Percentiles rank a stretch among this genome's conserved stretches.
Conservation (phyloP, 352 stramenopile species). For the Phytopythium vexans region DNA sequence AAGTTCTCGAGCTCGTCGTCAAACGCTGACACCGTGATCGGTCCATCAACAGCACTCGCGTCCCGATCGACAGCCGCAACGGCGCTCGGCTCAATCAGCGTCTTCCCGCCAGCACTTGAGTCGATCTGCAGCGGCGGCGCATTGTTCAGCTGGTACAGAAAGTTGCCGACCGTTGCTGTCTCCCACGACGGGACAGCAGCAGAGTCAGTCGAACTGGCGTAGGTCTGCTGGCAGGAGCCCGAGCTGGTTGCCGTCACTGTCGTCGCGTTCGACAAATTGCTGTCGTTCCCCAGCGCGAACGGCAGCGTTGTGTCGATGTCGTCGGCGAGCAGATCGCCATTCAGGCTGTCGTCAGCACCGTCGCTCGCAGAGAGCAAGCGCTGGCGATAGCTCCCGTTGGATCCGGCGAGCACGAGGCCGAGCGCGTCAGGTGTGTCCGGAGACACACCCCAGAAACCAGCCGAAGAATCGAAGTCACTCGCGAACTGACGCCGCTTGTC, state of each 20-base stretch:
- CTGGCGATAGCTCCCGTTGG: slow-evolving; percentile 20
- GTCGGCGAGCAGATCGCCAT: slow-evolving; percentile 17
- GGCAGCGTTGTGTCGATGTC: slow-evolving; percentile 47
- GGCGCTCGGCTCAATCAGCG: neutral
- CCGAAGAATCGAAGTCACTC: slow-evolving; percentile 55
- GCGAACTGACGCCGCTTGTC: slow-evolving; percentile 48
- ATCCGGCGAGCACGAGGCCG: slow-evolving; percentile 41
- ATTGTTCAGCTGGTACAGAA: slow-evolving; percentile 79
- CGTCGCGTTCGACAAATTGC: slow-evolving; percentile 28
- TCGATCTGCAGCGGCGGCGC: slow-evolving; percentile 53
- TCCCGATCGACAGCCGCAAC: slow-evolving; percentile 2
- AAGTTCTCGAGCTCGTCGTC: slow-evolving; percentile 80
- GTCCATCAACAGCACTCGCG: neutral
- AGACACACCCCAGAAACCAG: slow-evolving; percentile 60
- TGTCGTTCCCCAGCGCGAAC: slow-evolving; percentile 57
- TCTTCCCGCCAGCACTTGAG: neutral
- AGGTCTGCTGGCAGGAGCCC: slow-evolving; percentile 12
- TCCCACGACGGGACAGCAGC: slow-evolving; percentile 28
- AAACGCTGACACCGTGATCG: slow-evolving; percentile 31
- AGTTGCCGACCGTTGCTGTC: slow-evolving; percentile 66
- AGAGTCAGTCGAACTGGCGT: slow-evolving; percentile 14
- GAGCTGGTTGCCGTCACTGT: slow-evolving; percentile 47
- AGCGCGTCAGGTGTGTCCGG: slow-evolving; percentile 68
- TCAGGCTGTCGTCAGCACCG: slow-evolving; percentile 8
- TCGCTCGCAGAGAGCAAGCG: slow-evolving; percentile 41